Evolutionary conservation across 2,329 filamentous ascomycete genomes (phyloP), one percentile per base, ranked within the genome.

Genomic region (Aspergillus fischeri): DNA sequence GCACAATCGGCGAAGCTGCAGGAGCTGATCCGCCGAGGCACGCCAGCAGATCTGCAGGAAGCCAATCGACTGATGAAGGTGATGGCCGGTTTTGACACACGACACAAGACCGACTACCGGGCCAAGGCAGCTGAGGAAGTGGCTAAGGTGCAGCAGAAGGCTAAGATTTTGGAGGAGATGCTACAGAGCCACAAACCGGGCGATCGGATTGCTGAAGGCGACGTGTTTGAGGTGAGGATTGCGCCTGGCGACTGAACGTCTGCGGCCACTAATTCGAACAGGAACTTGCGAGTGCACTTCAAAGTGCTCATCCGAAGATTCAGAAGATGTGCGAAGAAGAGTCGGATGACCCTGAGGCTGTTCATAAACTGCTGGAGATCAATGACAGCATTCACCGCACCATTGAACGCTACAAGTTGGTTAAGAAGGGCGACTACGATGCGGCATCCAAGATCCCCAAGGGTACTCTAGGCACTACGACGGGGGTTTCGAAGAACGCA

Each of bases 241-340:
- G 9, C 49, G 24, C 29, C n/a, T 14, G 52, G n/a, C 24, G 35
- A 25, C 45, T 42, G 17, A 7, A 7, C 9, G 42, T 44, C 41
- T 20, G 27, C 49, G 27, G 38, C 14, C 17, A 21, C 45, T 49
- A 20, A 10, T 17, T 3, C 29, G 17, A 20, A 60, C 57, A 92
- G 80, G 94, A 99, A 79, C 83, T 99, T 54, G 92, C 92, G 4
- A 88, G 89, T 62, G 87, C 94, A 9, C 81, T 99, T 49, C 90
- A 91, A 73, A 97, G 89, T 70, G 94, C 94, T 2, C 94, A 99
- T 68, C 94, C 94, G 8, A 99, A 99, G 79, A 97, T 99, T 63
- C 93, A 97, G 73, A 97, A 91, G 77, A 99, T 99, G 93, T 97
- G 93, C 70, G 93, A 97, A 75, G 94, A 99, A 75, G 94, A 99